Base-by-base conservation (phyloP, 2,329 filamentous ascomycete species). In the Emericellopsis atlantica region DNA sequence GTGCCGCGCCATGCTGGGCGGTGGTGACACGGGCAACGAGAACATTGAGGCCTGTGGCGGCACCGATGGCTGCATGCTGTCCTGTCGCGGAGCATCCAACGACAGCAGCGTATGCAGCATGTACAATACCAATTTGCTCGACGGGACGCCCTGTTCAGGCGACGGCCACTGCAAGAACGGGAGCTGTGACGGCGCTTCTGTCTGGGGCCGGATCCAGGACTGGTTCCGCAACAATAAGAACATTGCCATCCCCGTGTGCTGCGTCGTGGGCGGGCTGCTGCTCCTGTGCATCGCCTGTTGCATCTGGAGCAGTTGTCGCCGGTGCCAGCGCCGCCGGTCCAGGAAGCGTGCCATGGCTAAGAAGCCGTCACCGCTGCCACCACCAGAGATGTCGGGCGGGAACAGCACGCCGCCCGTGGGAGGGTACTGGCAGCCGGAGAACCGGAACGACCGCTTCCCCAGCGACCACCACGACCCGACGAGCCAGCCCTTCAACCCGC, bases 61-160 rank as follows among this genome's bases (percentile, higher is more conserved):
- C 41, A 70, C 72, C 31, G 49, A 51, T 33, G 80, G 78, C 39
- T 98, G 92, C 61, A 70, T 74, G 46, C 66, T 96, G 39, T 79
- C 79, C 38, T 98, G 92, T 59, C 70, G 73, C 3, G 82, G 81
- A 21, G 78, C 85, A 5, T 67, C 76, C 43, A 80, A 89, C 43
- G 76, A 76, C 7, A 47, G 65, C 6, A 74, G 75, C 43, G 69
- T 72, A 7, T 95, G 87, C 60, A 80, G 83, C 45, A 73, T 74
- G 18, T 75, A 93, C 64, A 81, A 85, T 56, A 88, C 95, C 57
- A 92, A 93, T 62, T 96, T 94, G 62, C 68, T 96, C 24, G 92
- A 98, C 55, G 92, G 92, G 15, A 96, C 92, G 1, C 66, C 74
- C 2, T 98, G 92, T 56, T 72, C 78, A 40, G 84, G 82, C 15